Evolutionary conservation across 176 grass and related monocot species (phyloP).

Genomic region (Ampelocalamus luodianensis): DNA sequence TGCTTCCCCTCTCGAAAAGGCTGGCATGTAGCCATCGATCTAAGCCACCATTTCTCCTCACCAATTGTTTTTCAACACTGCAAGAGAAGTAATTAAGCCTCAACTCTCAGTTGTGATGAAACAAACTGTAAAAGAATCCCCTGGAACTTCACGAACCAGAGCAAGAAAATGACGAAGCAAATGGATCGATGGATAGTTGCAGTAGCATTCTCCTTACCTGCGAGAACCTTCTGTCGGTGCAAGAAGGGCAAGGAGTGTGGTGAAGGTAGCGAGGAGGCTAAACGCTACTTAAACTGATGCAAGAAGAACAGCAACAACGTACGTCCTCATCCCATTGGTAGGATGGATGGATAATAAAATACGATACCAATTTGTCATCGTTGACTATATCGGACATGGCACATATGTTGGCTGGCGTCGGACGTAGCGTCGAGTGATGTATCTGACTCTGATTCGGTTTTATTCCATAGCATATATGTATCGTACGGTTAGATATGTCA

Average conservation of each 20-base stretch:
- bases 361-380: no score
- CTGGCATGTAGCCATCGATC: slow-evolving; percentile 15
- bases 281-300: slow-evolving; percentile 4
- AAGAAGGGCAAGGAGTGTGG: slow-evolving; percentile 12
- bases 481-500: no score
- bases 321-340: neutral
- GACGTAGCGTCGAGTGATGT: no score
- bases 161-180: neutral
- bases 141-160: neutral
- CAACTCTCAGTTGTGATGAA: neutral
- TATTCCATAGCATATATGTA: no score
- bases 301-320: neutral
- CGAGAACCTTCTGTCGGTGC: neutral
- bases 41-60: neutral
- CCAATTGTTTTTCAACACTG: neutral
- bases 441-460: no score
- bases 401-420: no score
- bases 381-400: no score
- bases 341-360: neutral
- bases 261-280: neutral
- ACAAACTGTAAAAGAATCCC: neutral
- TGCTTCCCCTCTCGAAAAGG: neutral
- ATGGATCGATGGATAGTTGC: neutral
- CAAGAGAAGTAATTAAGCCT: neutral
- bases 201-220: neutral